Conservation (phyloP, 225 moss, liverwort and hornwort genomes). For the Asterella californica region DNA sequence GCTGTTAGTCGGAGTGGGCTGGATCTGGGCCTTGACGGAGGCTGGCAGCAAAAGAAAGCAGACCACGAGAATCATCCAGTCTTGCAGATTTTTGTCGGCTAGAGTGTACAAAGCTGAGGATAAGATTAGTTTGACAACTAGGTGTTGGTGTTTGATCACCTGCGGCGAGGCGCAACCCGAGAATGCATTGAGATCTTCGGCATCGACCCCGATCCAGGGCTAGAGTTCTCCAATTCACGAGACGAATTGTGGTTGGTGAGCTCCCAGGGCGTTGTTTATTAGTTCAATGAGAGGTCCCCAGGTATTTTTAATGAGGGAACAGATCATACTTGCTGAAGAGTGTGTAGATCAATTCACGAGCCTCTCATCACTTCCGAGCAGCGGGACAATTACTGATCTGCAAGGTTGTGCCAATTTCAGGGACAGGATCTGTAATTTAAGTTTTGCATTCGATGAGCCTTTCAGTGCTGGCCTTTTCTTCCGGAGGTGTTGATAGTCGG, state of each 20-base stretch:
- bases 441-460: conserved; percentile 14
- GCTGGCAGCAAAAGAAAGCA: background rate
- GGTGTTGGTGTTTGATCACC: background rate
- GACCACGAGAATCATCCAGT: background rate
- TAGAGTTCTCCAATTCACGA: conserved; percentile 17
- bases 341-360: conserved; percentile 22
- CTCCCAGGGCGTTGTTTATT: conserved; percentile 13
- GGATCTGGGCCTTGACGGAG: background rate
- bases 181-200: conserved; percentile 14
- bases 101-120: conserved; percentile 9
- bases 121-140: conserved; percentile 1
- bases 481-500: conserved; percentile 24
- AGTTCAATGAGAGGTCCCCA: conserved; percentile 31
- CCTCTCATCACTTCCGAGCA: background rate
- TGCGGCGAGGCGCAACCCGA: background rate
- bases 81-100: conserved; percentile 13
- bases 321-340: conserved; percentile 3
- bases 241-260: conserved; percentile 24
- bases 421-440: conserved; percentile 29
- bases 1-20: conserved; percentile 6
- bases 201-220: background rate
- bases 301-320: conserved; percentile 10
- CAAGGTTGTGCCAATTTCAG: conserved; percentile 29
- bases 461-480: conserved; percentile 22
- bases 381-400: conserved; percentile 1